Conservation (phyloP, 192 early-diverging fungal genomes). For the Paraglomus brasilianum region DNA sequence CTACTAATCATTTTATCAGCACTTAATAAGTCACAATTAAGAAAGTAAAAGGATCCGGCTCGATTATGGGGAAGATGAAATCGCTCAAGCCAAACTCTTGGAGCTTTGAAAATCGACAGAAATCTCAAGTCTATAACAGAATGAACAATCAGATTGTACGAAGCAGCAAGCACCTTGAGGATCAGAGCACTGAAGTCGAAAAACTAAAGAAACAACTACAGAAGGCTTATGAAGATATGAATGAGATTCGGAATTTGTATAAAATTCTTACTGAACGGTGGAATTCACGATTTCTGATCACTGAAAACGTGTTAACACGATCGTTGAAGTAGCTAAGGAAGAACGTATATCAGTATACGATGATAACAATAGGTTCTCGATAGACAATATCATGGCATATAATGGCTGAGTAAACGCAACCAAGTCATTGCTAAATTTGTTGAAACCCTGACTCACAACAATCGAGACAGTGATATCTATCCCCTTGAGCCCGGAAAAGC, state of each 20-base stretch:
- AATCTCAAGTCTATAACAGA: neutral
- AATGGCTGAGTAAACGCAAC: constrained; percentile 9
- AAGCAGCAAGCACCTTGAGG: neutral
- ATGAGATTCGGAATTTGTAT: constrained; percentile 2
- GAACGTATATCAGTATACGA: constrained; percentile 5
- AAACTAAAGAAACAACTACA: constrained; percentile 17
- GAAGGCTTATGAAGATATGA: neutral
- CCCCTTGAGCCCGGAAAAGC: neutral
- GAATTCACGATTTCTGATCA: constrained; percentile 17
- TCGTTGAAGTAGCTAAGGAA: constrained; percentile 13
- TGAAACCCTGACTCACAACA: constrained; percentile 6
- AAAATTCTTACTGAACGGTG: neutral
- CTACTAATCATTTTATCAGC: too few species aligned
- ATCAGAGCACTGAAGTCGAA: neutral
- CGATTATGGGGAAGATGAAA: neutral
- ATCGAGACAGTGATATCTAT: neutral
- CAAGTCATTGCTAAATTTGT: constrained; percentile 15
- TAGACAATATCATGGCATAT: constrained; percentile 14
- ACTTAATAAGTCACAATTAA: too few species aligned
- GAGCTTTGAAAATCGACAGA: neutral
- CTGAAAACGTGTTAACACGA: constrained; percentile 13
- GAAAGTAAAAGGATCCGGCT: neutral
- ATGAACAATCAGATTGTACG: neutral
- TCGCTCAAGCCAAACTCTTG: neutral
- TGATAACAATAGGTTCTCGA: constrained; percentile 17